Evolutionary conservation across 164 flowering plant species (phyloP).

Genomic region (Sextonia rubra): DNA sequence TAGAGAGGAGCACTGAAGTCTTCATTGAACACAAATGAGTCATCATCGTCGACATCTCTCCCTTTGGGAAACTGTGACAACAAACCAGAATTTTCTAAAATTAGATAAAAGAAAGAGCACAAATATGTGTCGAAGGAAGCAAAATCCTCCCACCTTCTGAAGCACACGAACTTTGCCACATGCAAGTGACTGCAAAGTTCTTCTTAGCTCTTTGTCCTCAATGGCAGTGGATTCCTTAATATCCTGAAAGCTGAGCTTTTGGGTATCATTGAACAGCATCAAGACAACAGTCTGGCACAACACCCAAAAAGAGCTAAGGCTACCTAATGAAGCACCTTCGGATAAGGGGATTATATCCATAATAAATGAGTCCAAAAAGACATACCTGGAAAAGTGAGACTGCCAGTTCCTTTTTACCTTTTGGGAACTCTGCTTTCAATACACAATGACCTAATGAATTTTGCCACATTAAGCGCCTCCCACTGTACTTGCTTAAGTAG

Average conservation of each 20-base stretch:
- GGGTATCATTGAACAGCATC: conserved; percentile 83
- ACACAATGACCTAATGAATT: conserved; percentile 93
- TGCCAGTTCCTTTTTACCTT: conserved; percentile 91
- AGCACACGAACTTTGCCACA: conserved; percentile 89
- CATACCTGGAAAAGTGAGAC: conserved; percentile 92
- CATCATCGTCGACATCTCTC: conserved; percentile 79
- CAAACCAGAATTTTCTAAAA: background rate
- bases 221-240: conserved; percentile 77
- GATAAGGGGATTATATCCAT: background rate
- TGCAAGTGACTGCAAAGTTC: conserved; percentile 88
- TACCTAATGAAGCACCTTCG: background rate
- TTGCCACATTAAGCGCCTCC: conserved; percentile 96
- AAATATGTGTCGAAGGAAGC: background rate
- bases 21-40: conserved; percentile 75
- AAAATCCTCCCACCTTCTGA: conserved; percentile 50
- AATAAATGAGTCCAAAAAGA: background rate
- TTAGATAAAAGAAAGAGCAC: background rate
- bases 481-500: conserved; percentile 84
- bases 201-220: conserved; percentile 87
- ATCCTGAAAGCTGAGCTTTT: conserved; percentile 76
- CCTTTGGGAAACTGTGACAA: conserved; percentile 75
- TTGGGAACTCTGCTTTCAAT: conserved; percentile 77
- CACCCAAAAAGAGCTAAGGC: background rate
- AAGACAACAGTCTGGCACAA: conserved; percentile 64
- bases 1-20: conserved; percentile 83